A percentile compares a stretch with the other conserved stretches of the same genome.
Evolutionary conservation across 2,329 filamentous ascomycete genomes (phyloP).

Genomic region (Arthrobotrys sphaeroides): DNA sequence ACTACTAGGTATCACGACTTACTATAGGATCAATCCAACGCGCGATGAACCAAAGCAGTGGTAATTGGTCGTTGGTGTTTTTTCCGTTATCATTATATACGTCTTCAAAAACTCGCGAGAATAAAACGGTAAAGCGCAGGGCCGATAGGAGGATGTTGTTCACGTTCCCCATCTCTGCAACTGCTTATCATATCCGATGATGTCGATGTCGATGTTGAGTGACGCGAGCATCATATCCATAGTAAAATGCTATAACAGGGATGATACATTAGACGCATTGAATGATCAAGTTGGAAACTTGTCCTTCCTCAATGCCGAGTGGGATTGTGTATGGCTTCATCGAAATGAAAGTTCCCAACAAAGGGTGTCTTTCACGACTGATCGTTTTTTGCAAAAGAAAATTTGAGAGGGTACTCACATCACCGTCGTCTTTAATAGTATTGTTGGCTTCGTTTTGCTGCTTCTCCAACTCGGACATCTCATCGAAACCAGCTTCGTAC

Average conservation of each 20-base stretch:
- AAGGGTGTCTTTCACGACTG: constrained; percentile 25
- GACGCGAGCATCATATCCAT: constrained; percentile 62
- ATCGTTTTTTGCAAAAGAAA: not conserved
- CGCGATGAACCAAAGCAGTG: not conserved
- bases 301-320: constrained; percentile 38
- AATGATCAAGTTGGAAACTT: constrained; percentile 51
- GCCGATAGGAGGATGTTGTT: not conserved
- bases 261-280: constrained; percentile 48
- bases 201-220: constrained; percentile 60
- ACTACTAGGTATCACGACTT: not conserved
- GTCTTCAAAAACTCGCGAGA: not conserved
- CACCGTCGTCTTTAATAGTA: constrained; percentile 18
- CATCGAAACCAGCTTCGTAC: constrained; percentile 49
- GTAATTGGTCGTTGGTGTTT: not conserved
- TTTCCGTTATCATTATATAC: not conserved
- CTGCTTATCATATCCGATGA: constrained; percentile 60
- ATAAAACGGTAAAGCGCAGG: not conserved
- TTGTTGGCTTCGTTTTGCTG: constrained; percentile 27
- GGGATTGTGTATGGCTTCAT: too few relatives aligned
- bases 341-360: constrained; percentile 16
- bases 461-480: constrained; percentile 39
- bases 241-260: constrained; percentile 59
- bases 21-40: not conserved
- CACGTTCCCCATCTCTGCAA: constrained; percentile 55
- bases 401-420: constrained; percentile 25